Base-by-base conservation (phyloP, 768 basidiomycete species). In the Russula ochroleuca region DNA sequence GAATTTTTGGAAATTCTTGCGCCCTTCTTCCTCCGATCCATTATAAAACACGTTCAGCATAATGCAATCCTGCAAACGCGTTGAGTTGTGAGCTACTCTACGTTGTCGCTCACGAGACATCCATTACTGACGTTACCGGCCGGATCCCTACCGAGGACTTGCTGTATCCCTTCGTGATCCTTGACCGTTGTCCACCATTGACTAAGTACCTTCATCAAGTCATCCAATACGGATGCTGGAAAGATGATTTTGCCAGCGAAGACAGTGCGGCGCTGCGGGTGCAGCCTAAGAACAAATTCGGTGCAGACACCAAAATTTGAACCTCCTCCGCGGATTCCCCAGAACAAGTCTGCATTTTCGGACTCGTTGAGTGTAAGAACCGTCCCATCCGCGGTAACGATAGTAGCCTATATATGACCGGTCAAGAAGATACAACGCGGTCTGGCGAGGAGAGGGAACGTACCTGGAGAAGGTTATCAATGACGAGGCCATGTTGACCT, bases 301-400 rank as follows among this genome's bases (percentile, higher is more conserved):
- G 80, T 81, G 59, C 80, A 79, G 25, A 84, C 78, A 21, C 83
- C 83, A 67, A 83, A 83, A 66, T 83, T 83, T 47, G 75, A 77
- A 33, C 82, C 83, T 33, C 77, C 82, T 4, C 83, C 82, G 50
- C 81, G 75, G 53, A 84, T 76, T 25, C 72, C 82, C 68, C 81
- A 84, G 72, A 81, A 83, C n/a, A 84, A 72, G 59, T 84, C 83
- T 0, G 69, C 1, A 58, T 77, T 69, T 56, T 69, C 63, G 2
- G 57, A 50, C n/a, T 65, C 67, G 64, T 64, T 72, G 40, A 67
- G 66, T 52, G 69, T 80, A 14, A 77, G 61, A 7, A 76, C 68
- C 14, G 70, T 71, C 10, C 82, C 82, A 65, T 81, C 71, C 1
- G 81, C 80, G 2, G 75, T 75, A 19, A 82, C 80, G 14, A 82